phyloP scores from a whole-genome alignment of 345 rosid species.

The Populus nigra region DNA sequence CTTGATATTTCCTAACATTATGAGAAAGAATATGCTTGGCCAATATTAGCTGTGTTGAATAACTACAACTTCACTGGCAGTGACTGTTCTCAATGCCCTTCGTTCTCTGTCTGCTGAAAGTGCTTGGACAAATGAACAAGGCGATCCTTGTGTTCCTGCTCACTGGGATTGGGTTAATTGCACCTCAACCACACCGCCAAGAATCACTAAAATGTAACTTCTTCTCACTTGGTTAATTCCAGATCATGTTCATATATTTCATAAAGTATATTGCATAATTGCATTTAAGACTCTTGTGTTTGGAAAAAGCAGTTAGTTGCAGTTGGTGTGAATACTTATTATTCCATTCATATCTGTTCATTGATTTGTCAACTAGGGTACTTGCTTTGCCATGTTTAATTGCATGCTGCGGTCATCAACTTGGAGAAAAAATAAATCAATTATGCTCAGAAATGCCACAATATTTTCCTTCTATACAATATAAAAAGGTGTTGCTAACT shows the following conservation, averaged over 20 bases:
- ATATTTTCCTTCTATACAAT: not conserved
- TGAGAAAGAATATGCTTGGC: conserved; percentile 8
- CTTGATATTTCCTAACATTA: not conserved
- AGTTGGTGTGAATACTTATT: not conserved
- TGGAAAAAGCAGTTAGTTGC: not conserved
- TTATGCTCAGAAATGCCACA: not conserved
- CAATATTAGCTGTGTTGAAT: conserved; percentile 10
- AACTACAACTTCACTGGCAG: conserved; percentile 39
- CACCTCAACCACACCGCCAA: conserved; percentile 61
- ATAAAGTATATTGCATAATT: not conserved
- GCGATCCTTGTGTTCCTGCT: conserved; percentile 91
- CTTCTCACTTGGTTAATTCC: conserved; percentile 2
- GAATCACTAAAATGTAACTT: conserved; percentile 86
- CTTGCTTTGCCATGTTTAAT: not conserved
- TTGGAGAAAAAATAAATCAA: not conserved
- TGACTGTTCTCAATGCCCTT: conserved; percentile 54
- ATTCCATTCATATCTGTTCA: not conserved
- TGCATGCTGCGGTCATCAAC: not conserved
- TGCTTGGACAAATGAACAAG: conserved; percentile 63
- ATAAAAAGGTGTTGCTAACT: not conserved
- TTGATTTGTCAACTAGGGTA: not conserved
- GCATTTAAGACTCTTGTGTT: not conserved
- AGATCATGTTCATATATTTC: conserved; percentile 8
- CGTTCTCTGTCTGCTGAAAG: conserved; percentile 47
- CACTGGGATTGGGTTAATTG: conserved; percentile 84